Percentiles rank a stretch among this genome's conserved stretches.
phyloP scores from a whole-genome alignment of 345 rosid genomes.

The Citropsis articulata region DNA sequence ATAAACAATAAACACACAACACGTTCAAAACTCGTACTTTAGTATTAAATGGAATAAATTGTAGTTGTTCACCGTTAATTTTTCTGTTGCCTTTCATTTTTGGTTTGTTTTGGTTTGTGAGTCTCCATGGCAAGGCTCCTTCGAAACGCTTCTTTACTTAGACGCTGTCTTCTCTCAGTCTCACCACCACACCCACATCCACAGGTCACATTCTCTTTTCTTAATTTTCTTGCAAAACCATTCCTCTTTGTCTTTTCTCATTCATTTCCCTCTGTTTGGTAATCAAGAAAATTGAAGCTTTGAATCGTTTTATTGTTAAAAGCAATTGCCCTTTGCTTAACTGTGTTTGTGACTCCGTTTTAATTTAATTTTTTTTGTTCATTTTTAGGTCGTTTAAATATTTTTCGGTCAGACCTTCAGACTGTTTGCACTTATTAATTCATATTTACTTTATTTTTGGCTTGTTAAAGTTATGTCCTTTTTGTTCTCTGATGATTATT shows the following conservation, averaged over 20 bases:
- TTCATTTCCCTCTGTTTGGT: neutral
- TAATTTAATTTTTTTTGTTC: neutral
- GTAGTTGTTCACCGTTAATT: neutral
- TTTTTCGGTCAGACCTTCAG: neutral
- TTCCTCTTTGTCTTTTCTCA: neutral
- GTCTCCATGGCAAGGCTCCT: conserved; percentile 57
- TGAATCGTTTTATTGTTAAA: neutral
- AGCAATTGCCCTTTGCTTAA: neutral
- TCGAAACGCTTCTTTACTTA: conserved; percentile 43
- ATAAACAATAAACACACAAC: neutral
- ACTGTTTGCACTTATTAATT: neutral
- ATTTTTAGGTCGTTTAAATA: neutral
- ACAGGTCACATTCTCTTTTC: conserved; percentile 27
- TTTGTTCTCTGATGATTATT: neutral
- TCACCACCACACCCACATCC: conserved; percentile 7
- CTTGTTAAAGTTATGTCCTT: neutral
- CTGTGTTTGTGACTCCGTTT: neutral
- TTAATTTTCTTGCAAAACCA: neutral
- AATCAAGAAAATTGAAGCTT: neutral
- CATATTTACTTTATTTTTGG: too few relatives aligned
- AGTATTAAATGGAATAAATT: neutral
- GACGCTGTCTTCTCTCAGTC: conserved; percentile 28
- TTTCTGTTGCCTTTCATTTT: conserved; percentile 11
- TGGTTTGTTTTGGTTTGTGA: neutral
- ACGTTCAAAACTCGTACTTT: neutral